phyloP scores from a whole-genome alignment of 768 basidiomycete genomes.

The Lactarius sp. region DNA sequence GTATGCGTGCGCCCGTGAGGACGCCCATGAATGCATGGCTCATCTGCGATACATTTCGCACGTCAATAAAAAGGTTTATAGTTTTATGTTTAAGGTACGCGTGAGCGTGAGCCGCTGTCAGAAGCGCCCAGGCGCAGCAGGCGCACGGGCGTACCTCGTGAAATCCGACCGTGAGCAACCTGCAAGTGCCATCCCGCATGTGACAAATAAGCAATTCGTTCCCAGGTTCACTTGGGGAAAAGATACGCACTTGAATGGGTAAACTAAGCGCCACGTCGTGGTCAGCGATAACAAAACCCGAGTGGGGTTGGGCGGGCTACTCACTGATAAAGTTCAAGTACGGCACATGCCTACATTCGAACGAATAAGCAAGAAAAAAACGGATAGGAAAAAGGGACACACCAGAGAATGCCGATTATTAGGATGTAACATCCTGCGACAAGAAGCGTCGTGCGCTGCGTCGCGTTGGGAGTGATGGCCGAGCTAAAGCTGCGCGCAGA shows the following conservation, averaged over 20 bases:
- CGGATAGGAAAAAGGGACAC: constrained; percentile 27
- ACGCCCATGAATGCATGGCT: constrained; percentile 79
- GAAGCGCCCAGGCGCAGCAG: not conserved
- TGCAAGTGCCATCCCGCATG: constrained; percentile 27
- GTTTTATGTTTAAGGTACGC: not conserved
- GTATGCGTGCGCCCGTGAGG: constrained; percentile 79
- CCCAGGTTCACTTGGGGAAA: not conserved
- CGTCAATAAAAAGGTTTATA: not conserved
- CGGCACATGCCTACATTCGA: constrained; percentile 63
- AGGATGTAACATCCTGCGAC: constrained; percentile 74
- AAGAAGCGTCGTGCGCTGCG: constrained; percentile 73
- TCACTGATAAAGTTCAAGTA: constrained; percentile 66
- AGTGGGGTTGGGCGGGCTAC: constrained; percentile 31
- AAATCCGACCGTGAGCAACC: constrained; percentile 81
- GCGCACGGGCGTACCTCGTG: constrained; percentile 56
- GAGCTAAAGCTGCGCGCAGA: constrained; percentile 29
- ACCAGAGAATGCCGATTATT: constrained; percentile 79
- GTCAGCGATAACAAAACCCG: not conserved
- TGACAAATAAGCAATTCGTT: constrained; percentile 1
- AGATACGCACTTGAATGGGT: constrained; percentile 81
- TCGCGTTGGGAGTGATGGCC: constrained; percentile 56
- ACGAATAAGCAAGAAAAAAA: not conserved
- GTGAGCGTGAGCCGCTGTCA: not conserved
- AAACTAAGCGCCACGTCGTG: constrained; percentile 44
- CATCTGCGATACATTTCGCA: constrained; percentile 47